These are phyloP conservation scores for Dissophora ornata DNA, from an alignment of 192 early-diverging fungal genomes.

Conservation along the genomic window DNA sequence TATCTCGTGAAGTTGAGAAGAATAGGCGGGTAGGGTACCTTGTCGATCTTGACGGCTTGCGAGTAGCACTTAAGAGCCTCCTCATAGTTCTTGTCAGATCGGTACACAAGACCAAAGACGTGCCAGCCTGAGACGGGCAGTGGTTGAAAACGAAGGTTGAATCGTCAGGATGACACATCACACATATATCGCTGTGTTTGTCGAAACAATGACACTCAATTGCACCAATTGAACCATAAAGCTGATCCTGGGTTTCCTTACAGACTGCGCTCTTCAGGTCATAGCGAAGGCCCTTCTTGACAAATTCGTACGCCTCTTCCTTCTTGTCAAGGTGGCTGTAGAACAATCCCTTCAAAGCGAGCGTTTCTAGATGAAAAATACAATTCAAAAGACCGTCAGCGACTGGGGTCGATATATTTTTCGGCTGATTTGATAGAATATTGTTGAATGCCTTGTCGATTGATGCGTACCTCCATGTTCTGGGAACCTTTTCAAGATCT, in stretches of 20 bases:
- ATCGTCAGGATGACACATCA: too few relatives aligned
- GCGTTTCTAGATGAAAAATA: constrained; percentile 88
- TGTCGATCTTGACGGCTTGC: constrained; percentile 86
- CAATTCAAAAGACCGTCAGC: neutral
- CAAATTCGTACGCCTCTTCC: constrained; percentile 88
- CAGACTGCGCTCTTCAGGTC: constrained; percentile 90
- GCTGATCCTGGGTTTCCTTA: constrained; percentile 50
- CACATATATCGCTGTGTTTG: too few relatives aligned
- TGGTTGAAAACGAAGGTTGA: constrained; percentile 1
- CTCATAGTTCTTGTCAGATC: constrained; percentile 91
- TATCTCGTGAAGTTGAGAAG: neutral
- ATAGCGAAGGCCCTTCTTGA: constrained; percentile 85
- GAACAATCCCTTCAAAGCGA: constrained; percentile 96
- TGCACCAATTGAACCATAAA: too few relatives aligned
- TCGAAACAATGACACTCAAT: too few relatives aligned
- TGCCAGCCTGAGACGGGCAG: constrained; percentile 85
- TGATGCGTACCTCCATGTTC: constrained; percentile 84
- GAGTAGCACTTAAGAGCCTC: constrained; percentile 94
- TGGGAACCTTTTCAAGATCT: constrained; percentile 93
- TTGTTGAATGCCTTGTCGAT: too few relatives aligned
- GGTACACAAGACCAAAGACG: constrained; percentile 92
- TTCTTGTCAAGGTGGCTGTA: constrained; percentile 89
- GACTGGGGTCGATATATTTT: neutral
- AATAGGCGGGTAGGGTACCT: constrained; percentile 61
- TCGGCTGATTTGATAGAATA: too few relatives aligned